These are phyloP conservation scores for Lablab purpureus DNA, from an alignment of 306 rosid genomes.

Conservation along the genomic window DNA sequence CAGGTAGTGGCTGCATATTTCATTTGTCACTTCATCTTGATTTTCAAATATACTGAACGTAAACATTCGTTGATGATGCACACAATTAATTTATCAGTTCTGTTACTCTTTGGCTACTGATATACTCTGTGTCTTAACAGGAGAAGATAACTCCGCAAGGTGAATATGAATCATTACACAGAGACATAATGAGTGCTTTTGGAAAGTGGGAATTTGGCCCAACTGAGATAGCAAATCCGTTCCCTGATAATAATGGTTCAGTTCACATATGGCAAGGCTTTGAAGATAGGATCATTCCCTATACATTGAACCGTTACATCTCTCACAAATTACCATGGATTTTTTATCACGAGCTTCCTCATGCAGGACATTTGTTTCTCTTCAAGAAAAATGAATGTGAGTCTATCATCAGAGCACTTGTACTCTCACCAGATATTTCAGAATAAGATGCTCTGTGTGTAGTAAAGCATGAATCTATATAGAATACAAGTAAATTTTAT, in stretches of 20 bases:
- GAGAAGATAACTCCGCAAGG: conserved; percentile 74
- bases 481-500: not conserved
- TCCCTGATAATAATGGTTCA: conserved; percentile 56
- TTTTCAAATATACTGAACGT: not conserved
- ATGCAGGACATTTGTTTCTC: conserved; percentile 64
- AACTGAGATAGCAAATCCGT: conserved; percentile 56
- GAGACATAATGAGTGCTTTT: conserved; percentile 60
- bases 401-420: conserved; percentile 62
- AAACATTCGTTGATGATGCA: no score
- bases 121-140: conserved; percentile 39
- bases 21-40: not conserved
- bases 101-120: not conserved
- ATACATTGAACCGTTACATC: conserved; percentile 57
- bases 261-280: conserved; percentile 85
- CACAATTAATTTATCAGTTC: not conserved
- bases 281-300: conserved; percentile 65
- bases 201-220: conserved; percentile 80
- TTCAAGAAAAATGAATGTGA: conserved; percentile 52
- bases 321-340: conserved; percentile 74
- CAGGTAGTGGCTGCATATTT: conserved; percentile 60
- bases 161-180: conserved; percentile 63
- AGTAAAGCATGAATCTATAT: not conserved
- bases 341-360: conserved; percentile 76
- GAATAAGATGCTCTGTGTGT: not conserved
- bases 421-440: conserved; percentile 45